phyloP scores from a whole-genome alignment of 2,329 filamentous ascomycete genomes.

The Allantophomopsis cytisporea region DNA sequence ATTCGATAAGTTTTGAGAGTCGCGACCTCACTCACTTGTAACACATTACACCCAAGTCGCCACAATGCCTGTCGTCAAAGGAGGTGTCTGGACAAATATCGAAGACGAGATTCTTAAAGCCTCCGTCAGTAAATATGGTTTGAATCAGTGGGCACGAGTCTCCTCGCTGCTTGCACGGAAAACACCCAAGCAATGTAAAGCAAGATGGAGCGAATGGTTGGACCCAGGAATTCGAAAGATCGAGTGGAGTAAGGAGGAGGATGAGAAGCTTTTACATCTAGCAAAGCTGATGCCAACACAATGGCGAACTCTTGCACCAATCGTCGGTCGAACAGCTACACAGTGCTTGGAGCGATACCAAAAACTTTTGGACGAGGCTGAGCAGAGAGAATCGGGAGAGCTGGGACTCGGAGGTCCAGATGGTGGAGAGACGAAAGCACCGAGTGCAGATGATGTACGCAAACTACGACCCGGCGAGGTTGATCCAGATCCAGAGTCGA shows the following conservation, averaged over 20 bases:
- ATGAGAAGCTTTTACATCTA: constrained; percentile 91
- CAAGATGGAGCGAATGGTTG: constrained; percentile 95
- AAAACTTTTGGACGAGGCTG: constrained; percentile 89
- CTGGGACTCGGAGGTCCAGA: constrained; percentile 75
- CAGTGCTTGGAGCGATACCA: constrained; percentile 97
- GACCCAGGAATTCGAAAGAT: constrained; percentile 97
- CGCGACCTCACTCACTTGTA: not conserved
- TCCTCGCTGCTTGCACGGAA: constrained; percentile 94
- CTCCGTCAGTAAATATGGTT: constrained; percentile 83
- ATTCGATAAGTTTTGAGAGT: no score
- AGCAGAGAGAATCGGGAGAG: constrained; percentile 71
- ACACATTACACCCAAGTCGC: constrained; percentile 3
- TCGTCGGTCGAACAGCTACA: constrained; percentile 90
- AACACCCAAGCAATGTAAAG: constrained; percentile 98
- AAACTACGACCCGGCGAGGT: constrained; percentile 82
- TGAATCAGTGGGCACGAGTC: constrained; percentile 97
- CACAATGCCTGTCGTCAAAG: constrained; percentile 59
- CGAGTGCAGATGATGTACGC: constrained; percentile 84
- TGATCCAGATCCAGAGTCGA: constrained; percentile 94
- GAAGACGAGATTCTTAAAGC: constrained; percentile 91
- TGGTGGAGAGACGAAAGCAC: constrained; percentile 75
- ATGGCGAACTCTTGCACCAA: constrained; percentile 96
- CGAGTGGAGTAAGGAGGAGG: constrained; percentile 97
- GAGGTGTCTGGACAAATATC: constrained; percentile 64
- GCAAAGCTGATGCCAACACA: constrained; percentile 98